Percentiles rank a stretch among this genome's conserved stretches.
Conservation (phyloP, 177 flowering plant genomes). For the Vitis hybrid region DNA sequence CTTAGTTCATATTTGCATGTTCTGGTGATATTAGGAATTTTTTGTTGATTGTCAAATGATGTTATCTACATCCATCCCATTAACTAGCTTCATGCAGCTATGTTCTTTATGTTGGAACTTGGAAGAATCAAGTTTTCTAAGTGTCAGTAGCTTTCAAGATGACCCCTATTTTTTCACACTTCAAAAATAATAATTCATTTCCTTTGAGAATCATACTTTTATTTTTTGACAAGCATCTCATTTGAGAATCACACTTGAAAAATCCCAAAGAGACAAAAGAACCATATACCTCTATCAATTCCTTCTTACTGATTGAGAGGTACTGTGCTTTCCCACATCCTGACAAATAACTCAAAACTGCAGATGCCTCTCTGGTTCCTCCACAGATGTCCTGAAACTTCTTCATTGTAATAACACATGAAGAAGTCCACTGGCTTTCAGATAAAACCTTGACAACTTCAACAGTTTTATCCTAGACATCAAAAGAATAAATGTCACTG, state of each 20-base stretch:
- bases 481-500: background rate
- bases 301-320: slow-evolving; percentile 39
- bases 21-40: no score
- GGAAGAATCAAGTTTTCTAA: no score
- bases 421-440: slow-evolving; percentile 76
- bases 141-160: background rate
- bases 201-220: background rate
- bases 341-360: slow-evolving; percentile 61
- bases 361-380: slow-evolving; percentile 62
- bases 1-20: no score
- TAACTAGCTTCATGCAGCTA: no score
- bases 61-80: no score
- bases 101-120: no score
- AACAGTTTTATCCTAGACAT: slow-evolving; percentile 55
- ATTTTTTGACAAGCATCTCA: no score
- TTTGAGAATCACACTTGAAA: background rate
- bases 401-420: slow-evolving; percentile 60
- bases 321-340: slow-evolving; percentile 55
- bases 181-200: background rate
- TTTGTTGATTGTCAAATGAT: no score
- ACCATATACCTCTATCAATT: slow-evolving; percentile 60
- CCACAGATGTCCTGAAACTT: slow-evolving; percentile 58
- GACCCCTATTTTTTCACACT: background rate
- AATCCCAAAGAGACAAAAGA: background rate
- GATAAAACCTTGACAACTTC: slow-evolving; percentile 49